Percentiles rank a stretch among this genome's conserved stretches.
Conservation (phyloP, 805 yeast species). For the Saturnispora quitensis region DNA sequence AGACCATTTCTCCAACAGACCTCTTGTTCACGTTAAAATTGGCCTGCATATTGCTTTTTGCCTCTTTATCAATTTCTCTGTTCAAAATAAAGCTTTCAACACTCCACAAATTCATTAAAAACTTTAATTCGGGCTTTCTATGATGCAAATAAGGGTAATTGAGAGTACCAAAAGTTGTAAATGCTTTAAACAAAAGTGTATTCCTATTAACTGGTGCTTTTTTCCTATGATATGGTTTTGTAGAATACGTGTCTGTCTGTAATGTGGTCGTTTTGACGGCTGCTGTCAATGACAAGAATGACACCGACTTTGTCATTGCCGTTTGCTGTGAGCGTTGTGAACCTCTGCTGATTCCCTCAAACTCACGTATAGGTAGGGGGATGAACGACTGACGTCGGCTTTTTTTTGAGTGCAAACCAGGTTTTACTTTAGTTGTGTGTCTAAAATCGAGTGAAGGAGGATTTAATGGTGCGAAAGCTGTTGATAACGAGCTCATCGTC, state of each 20-base stretch:
- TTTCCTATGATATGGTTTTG: not conserved
- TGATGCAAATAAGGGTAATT: slow-evolving; percentile 7
- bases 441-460: not conserved
- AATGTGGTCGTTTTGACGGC: not conserved
- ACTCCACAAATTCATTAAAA: slow-evolving; percentile 2
- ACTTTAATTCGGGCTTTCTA: slow-evolving; percentile 4
- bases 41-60: not conserved
- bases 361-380: not conserved
- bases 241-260: not conserved
- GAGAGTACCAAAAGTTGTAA: slow-evolving; percentile 1
- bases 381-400: slow-evolving; percentile 2
- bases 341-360: not conserved
- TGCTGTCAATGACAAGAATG: slow-evolving; percentile 1
- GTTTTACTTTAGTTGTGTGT: not conserved
- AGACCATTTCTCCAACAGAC: slow-evolving; percentile 6
- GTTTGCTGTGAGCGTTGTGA: not conserved
- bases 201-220: slow-evolving; percentile 3
- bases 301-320: not conserved
- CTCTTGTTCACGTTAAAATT: not conserved
- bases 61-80: not conserved
- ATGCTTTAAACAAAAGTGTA: slow-evolving; percentile 4
- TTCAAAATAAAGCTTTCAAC: not conserved
- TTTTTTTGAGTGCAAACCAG: not conserved
- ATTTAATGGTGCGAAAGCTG: not conserved
- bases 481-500: not conserved